Conservation (phyloP, 2,329 filamentous ascomycete genomes). For the Metarhizium album region DNA sequence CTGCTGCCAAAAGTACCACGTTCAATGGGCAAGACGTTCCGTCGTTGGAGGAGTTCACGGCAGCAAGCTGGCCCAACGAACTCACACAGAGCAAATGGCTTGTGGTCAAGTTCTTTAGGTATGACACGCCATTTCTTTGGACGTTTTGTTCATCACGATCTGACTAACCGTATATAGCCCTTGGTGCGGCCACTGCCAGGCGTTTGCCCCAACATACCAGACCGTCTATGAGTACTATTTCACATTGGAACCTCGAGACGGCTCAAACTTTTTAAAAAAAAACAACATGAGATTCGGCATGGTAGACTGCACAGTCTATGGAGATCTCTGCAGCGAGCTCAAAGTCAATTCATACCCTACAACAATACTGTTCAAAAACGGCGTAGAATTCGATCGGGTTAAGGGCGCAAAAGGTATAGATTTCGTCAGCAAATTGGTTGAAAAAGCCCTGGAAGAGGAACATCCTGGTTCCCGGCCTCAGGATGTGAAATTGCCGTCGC, state of each 20-base stretch:
- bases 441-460: conserved; percentile 64
- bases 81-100: conserved; percentile 42
- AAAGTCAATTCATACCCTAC: conserved; percentile 63
- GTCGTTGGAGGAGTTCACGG: conserved; percentile 49
- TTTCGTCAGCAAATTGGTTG: conserved; percentile 58
- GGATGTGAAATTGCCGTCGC: conserved; percentile 56
- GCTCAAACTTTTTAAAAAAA: conserved; percentile 59
- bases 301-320: conserved; percentile 77
- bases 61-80: conserved; percentile 45
- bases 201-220: conserved; percentile 76
- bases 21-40: conserved; percentile 61
- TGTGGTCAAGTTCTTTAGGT: conserved; percentile 60
- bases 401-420: conserved; percentile 58
- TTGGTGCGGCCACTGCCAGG: conserved; percentile 61
- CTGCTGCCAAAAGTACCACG: conserved; percentile 31
- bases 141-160: conserved; percentile 12
- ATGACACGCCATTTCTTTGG: conserved; percentile 7
- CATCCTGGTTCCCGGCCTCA: conserved; percentile 71
- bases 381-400: conserved; percentile 52
- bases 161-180: conserved; percentile 33
- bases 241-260: conserved; percentile 63
- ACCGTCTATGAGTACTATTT: conserved; percentile 92
- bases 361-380: conserved; percentile 71
- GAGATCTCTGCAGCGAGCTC: conserved; percentile 63
- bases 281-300: conserved; percentile 85